Evolutionary conservation across 139 green algal genomes (phyloP), one percentile per base, ranked within the genome.

Genomic region (Gonium pectorale): DNA sequence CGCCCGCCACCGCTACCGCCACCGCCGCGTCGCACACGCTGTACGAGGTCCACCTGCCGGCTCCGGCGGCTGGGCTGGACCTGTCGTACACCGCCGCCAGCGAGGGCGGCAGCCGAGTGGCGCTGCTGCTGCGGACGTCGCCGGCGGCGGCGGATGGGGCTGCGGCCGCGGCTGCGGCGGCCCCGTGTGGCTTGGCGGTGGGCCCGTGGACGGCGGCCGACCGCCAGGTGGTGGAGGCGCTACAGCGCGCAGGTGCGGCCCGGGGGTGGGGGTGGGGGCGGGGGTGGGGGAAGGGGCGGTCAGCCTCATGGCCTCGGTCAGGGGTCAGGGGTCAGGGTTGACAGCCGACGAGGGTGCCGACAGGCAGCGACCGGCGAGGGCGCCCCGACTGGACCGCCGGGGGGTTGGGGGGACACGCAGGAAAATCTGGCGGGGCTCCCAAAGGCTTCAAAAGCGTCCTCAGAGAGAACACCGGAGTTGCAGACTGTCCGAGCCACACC

Each of bases 31-130:
- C 46, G 64, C 78, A 84, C 64, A 9, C 54, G 7, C 78, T 84
- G 26, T 84, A 84, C 78, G 38, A n/a, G 4, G 63, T 63, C 13
- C 17, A 37, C 22, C 43, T 84, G 62, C 43, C 62, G 41, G 44
- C 75, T 26, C 63, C 78, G 24, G 15, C 44, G 1, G 24, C 62
- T 7, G 78, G 78, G 5, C 63, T 84, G n/a, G 59, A 82, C 9
- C 43, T 82, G 75, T 46, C 59, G 38, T 82, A 56, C 44, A 84
- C 62, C 8, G 63, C 43, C 2, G 62, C 78, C 13, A 40, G 22
- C 78, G 24, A 9, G 27, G 78, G 43, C 4, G 24, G 15, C 78
- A 72, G 75, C 40, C 56, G 75, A 17, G 52, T 82, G 75, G 75
- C 59, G 38, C 33, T 82, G 59, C 40, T 82, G 56, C 40, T 82